phyloP scores from a whole-genome alignment of 495 filamentous ascomycete species.

The Hypoxylon rickii region DNA sequence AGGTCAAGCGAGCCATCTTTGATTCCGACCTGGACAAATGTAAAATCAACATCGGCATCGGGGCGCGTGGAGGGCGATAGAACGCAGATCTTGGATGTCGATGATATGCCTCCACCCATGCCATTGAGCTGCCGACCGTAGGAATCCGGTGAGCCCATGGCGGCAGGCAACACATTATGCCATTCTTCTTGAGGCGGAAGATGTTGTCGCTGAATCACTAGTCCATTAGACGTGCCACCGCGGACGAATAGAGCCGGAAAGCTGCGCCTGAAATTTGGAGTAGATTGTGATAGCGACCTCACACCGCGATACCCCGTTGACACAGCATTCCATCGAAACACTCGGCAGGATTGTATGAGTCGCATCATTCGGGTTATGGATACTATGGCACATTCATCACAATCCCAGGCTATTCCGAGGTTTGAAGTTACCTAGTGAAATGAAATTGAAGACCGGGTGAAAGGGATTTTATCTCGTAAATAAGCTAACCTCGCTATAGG shows the following conservation, averaged over 20 bases:
- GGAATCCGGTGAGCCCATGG: constrained; percentile 71
- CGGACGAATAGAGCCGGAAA: constrained; percentile 72
- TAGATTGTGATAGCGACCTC: not conserved
- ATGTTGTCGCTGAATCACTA: constrained; percentile 63
- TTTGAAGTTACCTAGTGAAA: too few relatives aligned
- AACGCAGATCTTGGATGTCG: constrained; percentile 72
- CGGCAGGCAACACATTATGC: constrained; percentile 61
- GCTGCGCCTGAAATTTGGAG: constrained; percentile 9
- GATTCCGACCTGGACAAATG: constrained; percentile 71
- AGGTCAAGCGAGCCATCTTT: constrained; percentile 62
- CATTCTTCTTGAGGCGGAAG: constrained; percentile 55
- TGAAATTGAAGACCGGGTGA: too few relatives aligned
- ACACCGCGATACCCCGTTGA: not conserved
- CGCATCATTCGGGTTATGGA: not conserved
- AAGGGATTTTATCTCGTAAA: too few relatives aligned
- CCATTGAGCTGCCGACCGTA: constrained; percentile 73
- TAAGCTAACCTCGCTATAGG: too few relatives aligned
- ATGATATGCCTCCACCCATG: constrained; percentile 71
- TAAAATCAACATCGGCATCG: constrained; percentile 71
- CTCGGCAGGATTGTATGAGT: not conserved
- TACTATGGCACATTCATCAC: too few relatives aligned
- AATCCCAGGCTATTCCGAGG: too few relatives aligned
- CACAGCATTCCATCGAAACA: not conserved
- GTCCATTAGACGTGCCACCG: constrained; percentile 71
- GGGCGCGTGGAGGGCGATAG: constrained; percentile 51